Base-by-base conservation (phyloP, 345 rosid species). In the Chamaenerion angustifolium region DNA sequence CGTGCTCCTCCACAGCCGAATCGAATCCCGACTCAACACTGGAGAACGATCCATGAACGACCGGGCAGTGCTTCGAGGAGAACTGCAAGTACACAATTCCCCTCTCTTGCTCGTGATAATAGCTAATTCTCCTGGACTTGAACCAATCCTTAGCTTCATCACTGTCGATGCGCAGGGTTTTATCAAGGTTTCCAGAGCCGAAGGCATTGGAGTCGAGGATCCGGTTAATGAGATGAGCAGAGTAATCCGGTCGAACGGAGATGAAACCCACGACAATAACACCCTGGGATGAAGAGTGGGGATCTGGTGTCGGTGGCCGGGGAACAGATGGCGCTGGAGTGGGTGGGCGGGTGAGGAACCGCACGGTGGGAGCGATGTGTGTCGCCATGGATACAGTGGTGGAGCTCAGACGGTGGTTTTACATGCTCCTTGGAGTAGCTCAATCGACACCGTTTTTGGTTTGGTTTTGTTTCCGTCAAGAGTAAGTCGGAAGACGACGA, bases 211-310 rank as follows among this genome's bases (percentile, higher is more conserved):
- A 64, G 64, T 86, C 86, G 4, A 86, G 54, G 45, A 82, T 60
- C 58, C 76, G 73, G 68, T 82, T 82, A 54, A 86, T 76, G 46
- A 86, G 82, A 53, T 75, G 93, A 43, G 78, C 43, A 4, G 82
- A 76, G 58, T 61, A 61, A 40, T 73, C 76, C 40, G 88, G 71
- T 55, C 62, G 68, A 14, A 75, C 76, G 19, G 84, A 69, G 50
- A 86, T 21, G 59, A 82, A 78, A 10, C 95, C 95, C 11, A 86
- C 82, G 17, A 86, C 93, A 12, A 78, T 79, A 12, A 80, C 71
- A 53, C 92, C 85, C 35, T 70, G 45, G 64, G 58, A 52, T 10
- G 69, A 76, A 52, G 71, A 58, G 15, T 51, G 69, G 0, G 56
- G 60, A 42, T 54, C 63, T 42, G 64, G 35, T 4, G 45, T 52